Base-by-base conservation (phyloP, 2,329 filamentous ascomycete species). In the Hymenoscyphus repandus region DNA sequence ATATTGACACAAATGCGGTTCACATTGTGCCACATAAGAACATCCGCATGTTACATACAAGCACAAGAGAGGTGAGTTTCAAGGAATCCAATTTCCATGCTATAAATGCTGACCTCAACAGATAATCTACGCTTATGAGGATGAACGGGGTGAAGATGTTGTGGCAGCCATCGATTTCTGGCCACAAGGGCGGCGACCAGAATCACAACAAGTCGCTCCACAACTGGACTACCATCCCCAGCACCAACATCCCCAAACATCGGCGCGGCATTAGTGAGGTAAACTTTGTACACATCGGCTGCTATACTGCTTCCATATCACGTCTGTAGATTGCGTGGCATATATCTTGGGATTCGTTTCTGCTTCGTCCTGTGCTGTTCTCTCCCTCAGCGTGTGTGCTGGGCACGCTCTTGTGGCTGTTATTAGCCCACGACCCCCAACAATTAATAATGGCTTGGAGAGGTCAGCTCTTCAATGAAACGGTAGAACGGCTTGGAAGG, bases 61-160 rank as follows among this genome's bases (percentile, higher is more conserved):
- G 90, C 64, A 96, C 92, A 52, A 84, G 95, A 74, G 93, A 99
- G 85, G 93, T 96, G 74, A 72, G 80, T 69, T 51, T 33, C 10
- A 34, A 20, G 42, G 40, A 6, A 41, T 34, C 12, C 15, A 3
- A 3, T 37, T 13, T 38, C 7, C 17, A n/a, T 55, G 30, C 62
- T 46, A 66, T 62, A 41, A 51, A 53, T 47, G 67, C 65, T 50
- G 51, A 58, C 36, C 37, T 39, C 30, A 47, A 38, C 18, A 99
- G 93, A 97, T 99, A 62, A 72, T 99, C 47, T 97, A 96, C 71
- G 92, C 93, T 44, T 96, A 96, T 68, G 93, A 99, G 74, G 92
- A 97, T 65, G 93, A 99, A 68, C 76, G 82, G 58, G 92, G 93
- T 60, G 89, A 95, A 66, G 93, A 99, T 66, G 85, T 96, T 47